Evolutionary conservation across 805 yeast species (phyloP).

Genomic region (Wickerhamomyces canadensis): DNA sequence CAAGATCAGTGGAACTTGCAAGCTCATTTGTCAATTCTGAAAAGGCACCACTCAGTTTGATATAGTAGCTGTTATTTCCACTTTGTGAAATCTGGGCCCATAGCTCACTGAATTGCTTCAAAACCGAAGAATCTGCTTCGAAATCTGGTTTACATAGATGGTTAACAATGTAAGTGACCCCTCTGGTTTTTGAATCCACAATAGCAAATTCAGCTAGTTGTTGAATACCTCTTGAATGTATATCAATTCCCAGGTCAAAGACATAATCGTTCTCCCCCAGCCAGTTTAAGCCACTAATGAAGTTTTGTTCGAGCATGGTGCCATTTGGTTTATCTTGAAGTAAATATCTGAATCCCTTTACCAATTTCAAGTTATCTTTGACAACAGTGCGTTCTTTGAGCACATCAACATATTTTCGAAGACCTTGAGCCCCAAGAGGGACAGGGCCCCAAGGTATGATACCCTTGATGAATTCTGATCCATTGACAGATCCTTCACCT

Average conservation of each 20-base stretch:
- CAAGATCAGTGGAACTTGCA: constrained; percentile 5
- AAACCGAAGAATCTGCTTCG: constrained; percentile 4
- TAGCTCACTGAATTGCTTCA: constrained; percentile 21
- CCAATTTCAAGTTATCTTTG: constrained; percentile 9
- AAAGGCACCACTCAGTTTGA: constrained; percentile 38
- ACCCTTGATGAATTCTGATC: constrained; percentile 17
- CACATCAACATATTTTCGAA: constrained; percentile 11
- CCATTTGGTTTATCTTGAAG: constrained; percentile 38
- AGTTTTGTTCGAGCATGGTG: constrained; percentile 25
- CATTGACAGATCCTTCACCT: constrained; percentile 5
- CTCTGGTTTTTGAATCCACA: constrained; percentile 24
- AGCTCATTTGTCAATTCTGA: constrained; percentile 29
- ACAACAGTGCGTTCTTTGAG: constrained; percentile 16
- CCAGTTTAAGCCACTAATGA: constrained; percentile 32
- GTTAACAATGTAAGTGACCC: constrained; percentile 31
- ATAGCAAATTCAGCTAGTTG: constrained; percentile 34
- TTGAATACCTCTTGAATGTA: constrained; percentile 32
- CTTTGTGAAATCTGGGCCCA: constrained; percentile 17
- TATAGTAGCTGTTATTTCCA: constrained; percentile 20
- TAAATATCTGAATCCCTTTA: constrained; percentile 38
- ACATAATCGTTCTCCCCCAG: constrained; percentile 24
- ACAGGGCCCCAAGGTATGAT: constrained; percentile 44
- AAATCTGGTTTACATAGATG: constrained; percentile 39
- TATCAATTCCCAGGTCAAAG: constrained; percentile 40
- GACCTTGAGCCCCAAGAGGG: constrained; percentile 25